Evolutionary conservation across 2,329 filamentous ascomycete species (phyloP).

Genomic region (Neopestalotiopsis clavispora): DNA sequence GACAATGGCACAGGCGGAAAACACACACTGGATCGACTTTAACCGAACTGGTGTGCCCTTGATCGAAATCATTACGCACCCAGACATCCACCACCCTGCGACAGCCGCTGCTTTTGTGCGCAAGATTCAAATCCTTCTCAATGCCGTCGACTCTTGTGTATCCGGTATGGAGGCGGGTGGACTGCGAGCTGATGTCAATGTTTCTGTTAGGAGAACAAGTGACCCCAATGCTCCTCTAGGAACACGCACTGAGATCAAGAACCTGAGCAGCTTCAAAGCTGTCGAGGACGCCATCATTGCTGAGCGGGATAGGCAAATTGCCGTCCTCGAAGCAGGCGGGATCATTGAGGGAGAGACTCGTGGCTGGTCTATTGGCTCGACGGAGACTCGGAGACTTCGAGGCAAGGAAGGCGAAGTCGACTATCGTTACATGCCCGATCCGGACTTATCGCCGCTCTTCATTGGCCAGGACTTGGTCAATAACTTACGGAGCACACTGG

Average conservation of each 20-base stretch:
- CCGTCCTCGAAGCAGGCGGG: slow-evolving; percentile 76
- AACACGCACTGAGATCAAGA: slow-evolving; percentile 96
- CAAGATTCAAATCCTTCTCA: slow-evolving; percentile 84
- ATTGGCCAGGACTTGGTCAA: slow-evolving; percentile 74
- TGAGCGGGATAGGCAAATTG: slow-evolving; percentile 88
- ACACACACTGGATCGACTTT: slow-evolving; percentile 83
- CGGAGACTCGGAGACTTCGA: slow-evolving; percentile 78
- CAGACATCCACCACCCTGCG: slow-evolving; percentile 83
- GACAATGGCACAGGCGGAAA: slow-evolving; percentile 78
- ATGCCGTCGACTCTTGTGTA: slow-evolving; percentile 82
- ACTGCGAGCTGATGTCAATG: slow-evolving; percentile 91
- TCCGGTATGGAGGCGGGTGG: slow-evolving; percentile 94
- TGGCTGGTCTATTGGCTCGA: slow-evolving; percentile 87
- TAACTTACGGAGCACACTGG: slow-evolving; percentile 66
- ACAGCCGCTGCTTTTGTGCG: slow-evolving; percentile 88
- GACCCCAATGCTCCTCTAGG: slow-evolving; percentile 61
- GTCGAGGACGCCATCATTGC: slow-evolving; percentile 94
- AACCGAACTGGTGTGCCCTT: slow-evolving; percentile 91
- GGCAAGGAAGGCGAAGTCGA: slow-evolving; percentile 97
- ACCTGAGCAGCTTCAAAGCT: slow-evolving; percentile 91
- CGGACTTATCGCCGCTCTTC: slow-evolving; percentile 81
- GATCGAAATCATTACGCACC: slow-evolving; percentile 93
- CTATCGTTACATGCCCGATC: slow-evolving; percentile 98
- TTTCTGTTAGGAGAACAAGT: slow-evolving; percentile 75
- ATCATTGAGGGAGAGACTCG: slow-evolving; percentile 83